A percentile compares a stretch with the other conserved stretches of the same genome.
Conservation (phyloP, 495 filamentous ascomycete species). For the Aspergillus saccharolyticus region DNA sequence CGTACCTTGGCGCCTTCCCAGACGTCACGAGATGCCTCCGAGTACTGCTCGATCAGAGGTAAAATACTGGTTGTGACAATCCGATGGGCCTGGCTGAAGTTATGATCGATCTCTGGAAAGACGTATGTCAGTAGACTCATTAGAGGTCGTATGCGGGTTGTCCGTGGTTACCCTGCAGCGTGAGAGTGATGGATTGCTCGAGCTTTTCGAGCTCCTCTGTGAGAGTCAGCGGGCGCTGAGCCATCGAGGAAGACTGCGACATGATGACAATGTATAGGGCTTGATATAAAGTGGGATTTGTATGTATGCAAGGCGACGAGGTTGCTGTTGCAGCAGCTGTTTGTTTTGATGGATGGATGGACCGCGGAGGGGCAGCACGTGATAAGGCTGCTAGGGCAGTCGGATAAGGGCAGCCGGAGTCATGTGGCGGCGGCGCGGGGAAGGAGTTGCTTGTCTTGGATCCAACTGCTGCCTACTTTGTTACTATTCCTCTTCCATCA, state of each 20-base stretch:
- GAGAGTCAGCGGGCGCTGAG: constrained; percentile 66
- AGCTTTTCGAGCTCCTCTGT: constrained; percentile 95
- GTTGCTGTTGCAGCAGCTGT: constrained; percentile 12
- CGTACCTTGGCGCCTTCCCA: constrained; percentile 95
- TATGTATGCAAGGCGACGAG: not conserved
- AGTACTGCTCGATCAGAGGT: constrained; percentile 93
- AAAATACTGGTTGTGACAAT: constrained; percentile 93
- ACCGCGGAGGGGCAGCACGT: constrained; percentile 27
- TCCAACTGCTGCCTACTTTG: constrained; percentile 6
- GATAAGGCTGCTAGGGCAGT: constrained; percentile 28
- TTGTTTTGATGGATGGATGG: constrained; percentile 12
- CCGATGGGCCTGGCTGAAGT: constrained; percentile 93
- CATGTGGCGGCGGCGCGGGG: constrained; percentile 26
- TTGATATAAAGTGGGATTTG: not conserved
- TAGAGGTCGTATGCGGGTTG: constrained; percentile 9
- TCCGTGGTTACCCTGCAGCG: constrained; percentile 68
- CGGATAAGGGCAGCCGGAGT: constrained; percentile 33
- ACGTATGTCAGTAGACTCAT: not conserved
- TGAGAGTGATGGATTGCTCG: constrained; percentile 94
- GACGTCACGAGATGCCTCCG: constrained; percentile 84
- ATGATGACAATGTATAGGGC: constrained; percentile 23
- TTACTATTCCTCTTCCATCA: not conserved
- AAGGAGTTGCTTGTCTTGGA: constrained; percentile 3
- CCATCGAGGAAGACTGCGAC: constrained; percentile 48
- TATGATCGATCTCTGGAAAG: constrained; percentile 87